These are phyloP conservation scores for Bipolaris oryzae DNA, from an alignment of 2,329 filamentous ascomycete species.

Conservation along the genomic window DNA sequence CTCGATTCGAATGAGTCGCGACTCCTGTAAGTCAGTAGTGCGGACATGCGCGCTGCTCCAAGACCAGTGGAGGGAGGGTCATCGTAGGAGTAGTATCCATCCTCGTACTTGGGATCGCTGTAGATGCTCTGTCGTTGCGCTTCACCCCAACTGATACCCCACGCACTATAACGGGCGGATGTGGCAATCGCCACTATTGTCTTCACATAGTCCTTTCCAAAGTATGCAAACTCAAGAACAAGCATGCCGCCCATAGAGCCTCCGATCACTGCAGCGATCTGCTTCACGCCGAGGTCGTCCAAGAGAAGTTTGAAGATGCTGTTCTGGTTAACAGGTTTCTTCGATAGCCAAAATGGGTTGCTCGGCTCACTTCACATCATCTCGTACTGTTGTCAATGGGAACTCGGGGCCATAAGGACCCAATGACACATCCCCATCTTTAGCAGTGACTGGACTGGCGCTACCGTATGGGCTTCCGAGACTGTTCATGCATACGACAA, in stretches of 20 bases:
- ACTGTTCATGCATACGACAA: slow-evolving; percentile 85
- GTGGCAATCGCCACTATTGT: slow-evolving; percentile 84
- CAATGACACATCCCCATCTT: slow-evolving; percentile 75
- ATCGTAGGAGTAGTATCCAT: slow-evolving; percentile 89
- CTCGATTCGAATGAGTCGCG: slow-evolving; percentile 96
- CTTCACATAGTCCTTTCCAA: slow-evolving; percentile 83
- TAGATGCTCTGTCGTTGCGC: slow-evolving; percentile 93
- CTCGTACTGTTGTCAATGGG: slow-evolving; percentile 89
- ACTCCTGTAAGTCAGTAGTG: slow-evolving; percentile 92
- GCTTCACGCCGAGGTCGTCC: slow-evolving; percentile 78
- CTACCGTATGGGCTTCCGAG: slow-evolving; percentile 84
- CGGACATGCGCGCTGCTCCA: slow-evolving; percentile 94
- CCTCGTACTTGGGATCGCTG: slow-evolving; percentile 96
- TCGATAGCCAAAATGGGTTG: not conserved
- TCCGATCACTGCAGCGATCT: slow-evolving; percentile 79
- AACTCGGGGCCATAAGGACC: slow-evolving; percentile 94
- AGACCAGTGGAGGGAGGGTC: slow-evolving; percentile 87
- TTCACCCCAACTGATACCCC: slow-evolving; percentile 91
- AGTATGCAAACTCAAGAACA: slow-evolving; percentile 89
- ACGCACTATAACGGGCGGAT: slow-evolving; percentile 82
- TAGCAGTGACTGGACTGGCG: slow-evolving; percentile 86
- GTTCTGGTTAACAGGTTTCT: slow-evolving; percentile 16
- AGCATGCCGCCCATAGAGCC: slow-evolving; percentile 90
- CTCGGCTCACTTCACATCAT: slow-evolving; percentile 82
- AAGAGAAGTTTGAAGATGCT: slow-evolving; percentile 80